These are phyloP conservation scores for Lasiodiplodia citricola DNA, from an alignment of 2,329 filamentous ascomycete species.

Conservation along the genomic window DNA sequence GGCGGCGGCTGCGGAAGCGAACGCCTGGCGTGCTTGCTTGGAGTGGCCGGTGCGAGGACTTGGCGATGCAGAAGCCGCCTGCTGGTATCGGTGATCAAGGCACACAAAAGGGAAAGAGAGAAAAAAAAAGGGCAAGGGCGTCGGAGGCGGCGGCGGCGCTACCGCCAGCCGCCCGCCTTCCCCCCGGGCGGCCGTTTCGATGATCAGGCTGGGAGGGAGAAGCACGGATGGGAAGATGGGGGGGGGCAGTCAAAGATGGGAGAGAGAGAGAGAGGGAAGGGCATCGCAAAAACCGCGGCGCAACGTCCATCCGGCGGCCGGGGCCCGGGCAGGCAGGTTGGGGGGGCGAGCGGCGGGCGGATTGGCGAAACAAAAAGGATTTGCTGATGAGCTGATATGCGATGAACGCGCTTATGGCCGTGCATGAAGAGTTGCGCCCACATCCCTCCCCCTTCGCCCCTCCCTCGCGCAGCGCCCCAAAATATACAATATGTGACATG, in stretches of 20 bases:
- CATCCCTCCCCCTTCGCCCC: neutral
- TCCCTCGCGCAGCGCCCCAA: neutral
- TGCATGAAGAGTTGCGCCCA: slow-evolving; percentile 5
- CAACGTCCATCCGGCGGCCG: too few species aligned
- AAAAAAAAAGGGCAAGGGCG: too few species aligned
- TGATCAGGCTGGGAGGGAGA: neutral
- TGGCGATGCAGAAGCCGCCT: neutral
- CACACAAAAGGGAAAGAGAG: neutral
- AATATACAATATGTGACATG: neutral
- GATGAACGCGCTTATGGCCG: neutral
- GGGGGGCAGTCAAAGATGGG: too few species aligned
- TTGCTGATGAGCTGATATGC: slow-evolving; percentile 9
- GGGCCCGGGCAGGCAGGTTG: too few species aligned
- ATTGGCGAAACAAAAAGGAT: neutral
- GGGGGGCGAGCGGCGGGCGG: too few species aligned
- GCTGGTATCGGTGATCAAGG: slow-evolving; percentile 5
- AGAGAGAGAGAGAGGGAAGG: too few species aligned
- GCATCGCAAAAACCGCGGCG: too few species aligned
- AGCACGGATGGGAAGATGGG: too few species aligned
- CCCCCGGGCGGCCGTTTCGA: neutral
- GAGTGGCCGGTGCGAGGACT: slow-evolving; percentile 8
- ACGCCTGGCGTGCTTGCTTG: neutral
- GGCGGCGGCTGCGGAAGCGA: neutral
- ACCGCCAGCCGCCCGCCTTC: too few species aligned
- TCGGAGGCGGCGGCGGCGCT: too few species aligned